Percentiles rank a stretch among this genome's conserved stretches.
Conservation (phyloP, 331 rosid species). For the Rhamnella rubrinervis region DNA sequence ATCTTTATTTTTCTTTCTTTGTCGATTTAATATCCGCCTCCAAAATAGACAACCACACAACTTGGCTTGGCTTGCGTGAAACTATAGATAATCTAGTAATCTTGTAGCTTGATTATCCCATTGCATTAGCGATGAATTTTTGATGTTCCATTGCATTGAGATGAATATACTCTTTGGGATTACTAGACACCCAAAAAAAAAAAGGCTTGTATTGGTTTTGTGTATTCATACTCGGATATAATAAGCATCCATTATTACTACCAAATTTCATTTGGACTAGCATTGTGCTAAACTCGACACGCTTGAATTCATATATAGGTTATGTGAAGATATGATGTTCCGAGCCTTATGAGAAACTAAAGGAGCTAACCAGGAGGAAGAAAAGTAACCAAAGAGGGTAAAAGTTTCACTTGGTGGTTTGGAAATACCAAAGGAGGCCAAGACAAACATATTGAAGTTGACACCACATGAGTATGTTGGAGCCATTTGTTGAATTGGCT, state of each 20-base stretch:
- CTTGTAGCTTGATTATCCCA: too few species aligned
- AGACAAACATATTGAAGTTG: constrained; percentile 50
- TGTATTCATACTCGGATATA: too few species aligned
- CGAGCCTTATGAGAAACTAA: constrained; percentile 93
- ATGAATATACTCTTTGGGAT: too few species aligned
- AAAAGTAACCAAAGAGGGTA: constrained; percentile 64
- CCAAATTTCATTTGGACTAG: neutral
- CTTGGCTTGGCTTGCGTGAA: too few species aligned
- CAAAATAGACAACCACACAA: too few species aligned
- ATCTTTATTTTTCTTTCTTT: neutral
- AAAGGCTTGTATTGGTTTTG: too few species aligned
- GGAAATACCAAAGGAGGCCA: constrained; percentile 63
- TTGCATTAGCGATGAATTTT: too few species aligned
- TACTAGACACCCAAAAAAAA: too few species aligned
- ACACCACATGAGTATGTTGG: constrained; percentile 72
- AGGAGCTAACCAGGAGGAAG: constrained; percentile 75
- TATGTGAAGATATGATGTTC: constrained; percentile 85
- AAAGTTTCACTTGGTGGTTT: constrained; percentile 63
- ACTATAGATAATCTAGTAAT: too few species aligned
- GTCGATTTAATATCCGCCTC: too few species aligned
- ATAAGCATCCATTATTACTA: neutral
- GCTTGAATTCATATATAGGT: constrained; percentile 40
- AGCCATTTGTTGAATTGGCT: constrained; percentile 62
- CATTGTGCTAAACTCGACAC: neutral
- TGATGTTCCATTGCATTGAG: too few species aligned